These are phyloP conservation scores for Nicotiana noctiflora DNA, from an alignment of 257 asterid species.

Conservation along the genomic window DNA sequence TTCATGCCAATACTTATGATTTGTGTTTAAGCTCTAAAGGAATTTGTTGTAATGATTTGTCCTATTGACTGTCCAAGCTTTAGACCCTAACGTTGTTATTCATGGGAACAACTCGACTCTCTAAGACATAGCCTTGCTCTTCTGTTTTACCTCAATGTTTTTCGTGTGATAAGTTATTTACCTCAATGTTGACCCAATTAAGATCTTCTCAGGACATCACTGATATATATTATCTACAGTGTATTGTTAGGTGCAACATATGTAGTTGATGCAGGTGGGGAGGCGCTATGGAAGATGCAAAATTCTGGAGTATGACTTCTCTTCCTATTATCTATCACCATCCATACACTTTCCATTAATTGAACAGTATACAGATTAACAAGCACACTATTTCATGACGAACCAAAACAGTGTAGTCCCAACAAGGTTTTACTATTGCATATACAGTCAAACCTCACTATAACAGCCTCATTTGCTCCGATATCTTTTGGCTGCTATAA, in stretches of 20 bases:
- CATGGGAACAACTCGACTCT: background rate
- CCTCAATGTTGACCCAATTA: background rate
- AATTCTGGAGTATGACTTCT: constrained; percentile 64
- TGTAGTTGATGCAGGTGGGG: constrained; percentile 48
- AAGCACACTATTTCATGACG: too few species aligned
- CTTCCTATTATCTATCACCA: background rate
- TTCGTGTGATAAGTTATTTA: background rate
- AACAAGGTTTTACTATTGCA: background rate
- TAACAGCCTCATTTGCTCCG: too few species aligned
- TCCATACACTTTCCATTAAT: background rate
- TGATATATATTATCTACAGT: constrained; percentile 33
- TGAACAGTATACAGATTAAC: background rate
- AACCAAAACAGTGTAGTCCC: background rate
- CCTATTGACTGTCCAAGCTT: too few species aligned
- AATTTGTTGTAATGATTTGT: too few species aligned
- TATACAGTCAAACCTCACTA: too few species aligned
- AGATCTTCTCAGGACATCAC: background rate
- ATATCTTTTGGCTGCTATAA: too few species aligned
- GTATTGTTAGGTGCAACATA: constrained; percentile 54
- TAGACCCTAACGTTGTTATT: background rate
- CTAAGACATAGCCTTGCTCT: background rate
- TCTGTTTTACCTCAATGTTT: background rate
- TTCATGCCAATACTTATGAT: too few species aligned
- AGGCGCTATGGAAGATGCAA: constrained; percentile 61
- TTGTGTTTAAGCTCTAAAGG: too few species aligned